These are phyloP conservation scores for Mycena leptocephala DNA, from an alignment of 768 basidiomycete genomes.

Conservation along the genomic window DNA sequence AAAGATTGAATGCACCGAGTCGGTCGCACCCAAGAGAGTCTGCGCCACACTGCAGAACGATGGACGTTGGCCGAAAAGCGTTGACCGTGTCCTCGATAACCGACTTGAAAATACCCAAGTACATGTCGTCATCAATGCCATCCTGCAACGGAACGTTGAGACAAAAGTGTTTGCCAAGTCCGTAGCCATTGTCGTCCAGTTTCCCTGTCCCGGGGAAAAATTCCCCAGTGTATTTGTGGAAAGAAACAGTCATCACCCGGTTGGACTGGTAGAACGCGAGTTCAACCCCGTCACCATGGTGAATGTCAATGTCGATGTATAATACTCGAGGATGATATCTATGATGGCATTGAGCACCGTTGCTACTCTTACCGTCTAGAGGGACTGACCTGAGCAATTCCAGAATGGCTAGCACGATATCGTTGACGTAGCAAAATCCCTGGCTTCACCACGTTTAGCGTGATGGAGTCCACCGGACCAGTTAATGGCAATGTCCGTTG, in stretches of 20 bases:
- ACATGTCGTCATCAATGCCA: conserved; percentile 98
- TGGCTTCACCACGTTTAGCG: conserved; percentile 97
- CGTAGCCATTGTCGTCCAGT: conserved; percentile 91
- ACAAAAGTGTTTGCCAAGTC: conserved; percentile 94
- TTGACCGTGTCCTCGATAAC: conserved; percentile 96
- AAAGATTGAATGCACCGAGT: conserved; percentile 97
- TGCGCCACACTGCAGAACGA: conserved; percentile 97
- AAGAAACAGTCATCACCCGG: conserved; percentile 98
- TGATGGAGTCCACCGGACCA: conserved; percentile 99
- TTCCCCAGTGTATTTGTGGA: conserved; percentile 98
- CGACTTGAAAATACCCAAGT: conserved; percentile 94
- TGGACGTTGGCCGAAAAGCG: conserved; percentile 89
- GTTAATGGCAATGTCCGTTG: conserved; percentile 97
- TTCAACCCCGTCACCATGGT: conserved; percentile 98
- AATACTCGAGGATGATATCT: conserved; percentile 95
- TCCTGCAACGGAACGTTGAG: conserved; percentile 96
- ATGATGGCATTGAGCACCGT: not conserved
- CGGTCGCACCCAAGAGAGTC: conserved; percentile 97
- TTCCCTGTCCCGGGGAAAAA: conserved; percentile 99
- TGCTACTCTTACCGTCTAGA: not conserved
- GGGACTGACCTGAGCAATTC: conserved; percentile 85
- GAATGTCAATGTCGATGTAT: conserved; percentile 99
- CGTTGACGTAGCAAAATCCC: conserved; percentile 99
- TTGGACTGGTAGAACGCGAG: conserved; percentile 98
- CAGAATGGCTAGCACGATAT: conserved; percentile 94